Evolutionary conservation across 129 eudicot genomes (phyloP).

Genomic region (Pittosporum tobira): DNA sequence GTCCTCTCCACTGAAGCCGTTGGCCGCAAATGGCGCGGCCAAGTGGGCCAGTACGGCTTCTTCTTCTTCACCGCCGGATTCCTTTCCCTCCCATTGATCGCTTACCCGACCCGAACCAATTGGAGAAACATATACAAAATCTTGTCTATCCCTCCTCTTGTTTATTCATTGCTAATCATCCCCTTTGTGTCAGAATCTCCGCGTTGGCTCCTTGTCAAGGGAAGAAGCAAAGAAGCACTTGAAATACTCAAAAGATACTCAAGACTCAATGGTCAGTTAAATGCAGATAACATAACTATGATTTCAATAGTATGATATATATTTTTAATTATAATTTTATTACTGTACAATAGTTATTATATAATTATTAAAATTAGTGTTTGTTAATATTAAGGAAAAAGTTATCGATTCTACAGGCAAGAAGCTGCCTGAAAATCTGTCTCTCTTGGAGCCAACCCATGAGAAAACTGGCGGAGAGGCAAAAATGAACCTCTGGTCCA

Average conservation of each 20-base stretch:
- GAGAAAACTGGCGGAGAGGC: background rate
- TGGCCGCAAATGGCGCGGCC: conserved; percentile 42
- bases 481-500: conserved; percentile 18
- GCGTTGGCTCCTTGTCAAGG: conserved; percentile 37
- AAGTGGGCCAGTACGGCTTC: conserved; percentile 44
- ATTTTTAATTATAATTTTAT: too few species aligned
- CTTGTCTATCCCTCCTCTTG: conserved; percentile 23
- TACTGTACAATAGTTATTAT: too few species aligned
- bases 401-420: too few species aligned
- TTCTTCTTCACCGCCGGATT: conserved; percentile 46
- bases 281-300: too few species aligned
- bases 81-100: conserved; percentile 36
- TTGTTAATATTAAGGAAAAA: too few species aligned
- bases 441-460: conserved; percentile 19
- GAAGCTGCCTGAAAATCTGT: conserved; percentile 20
- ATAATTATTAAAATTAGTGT: too few species aligned
- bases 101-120: conserved; percentile 26
- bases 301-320: too few species aligned
- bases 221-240: conserved; percentile 32
- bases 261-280: conserved; percentile 27
- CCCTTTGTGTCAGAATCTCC: conserved; percentile 43
- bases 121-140: conserved; percentile 34
- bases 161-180: conserved; percentile 20
- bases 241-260: conserved; percentile 23
- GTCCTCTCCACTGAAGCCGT: conserved; percentile 42